Evolutionary conservation across 768 basidiomycete genomes (phyloP).

Genomic region (Xerocomus potaroensis): DNA sequence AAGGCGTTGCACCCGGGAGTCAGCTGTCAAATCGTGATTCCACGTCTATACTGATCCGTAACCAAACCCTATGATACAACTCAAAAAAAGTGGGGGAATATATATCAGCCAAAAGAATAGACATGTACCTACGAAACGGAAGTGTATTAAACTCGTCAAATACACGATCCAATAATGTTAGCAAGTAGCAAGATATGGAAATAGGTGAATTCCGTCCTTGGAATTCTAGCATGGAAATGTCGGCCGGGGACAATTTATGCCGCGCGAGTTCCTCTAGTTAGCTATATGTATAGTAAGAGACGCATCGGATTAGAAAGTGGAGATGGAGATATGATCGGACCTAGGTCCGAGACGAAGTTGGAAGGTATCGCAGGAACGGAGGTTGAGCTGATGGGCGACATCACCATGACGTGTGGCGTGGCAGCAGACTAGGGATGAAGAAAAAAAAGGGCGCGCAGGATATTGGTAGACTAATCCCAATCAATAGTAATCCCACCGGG

Average conservation of each 20-base stretch:
- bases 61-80: slow-evolving; percentile 9
- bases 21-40: not conserved
- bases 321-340: slow-evolving; percentile 7
- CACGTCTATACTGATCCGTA: slow-evolving; percentile 11
- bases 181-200: slow-evolving; percentile 14
- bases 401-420: not conserved
- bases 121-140: slow-evolving; percentile 21
- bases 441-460: not conserved
- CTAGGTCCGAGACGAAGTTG: not conserved
- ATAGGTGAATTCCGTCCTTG: slow-evolving; percentile 17
- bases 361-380: slow-evolving; percentile 23
- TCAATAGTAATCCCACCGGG: slow-evolving; percentile 75
- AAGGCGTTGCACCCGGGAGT: too few species aligned
- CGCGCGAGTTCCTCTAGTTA: slow-evolving; percentile 23
- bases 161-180: slow-evolving; percentile 26
- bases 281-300: slow-evolving; percentile 25
- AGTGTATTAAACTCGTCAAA: not conserved
- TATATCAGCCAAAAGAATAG: not conserved
- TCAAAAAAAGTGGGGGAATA: not conserved
- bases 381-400: slow-evolving; percentile 1
- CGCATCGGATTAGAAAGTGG: slow-evolving; percentile 7
- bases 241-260: slow-evolving; percentile 14
- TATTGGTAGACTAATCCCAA: slow-evolving; percentile 51
- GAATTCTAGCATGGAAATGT: slow-evolving; percentile 11
- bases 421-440: not conserved